Conservation (phyloP, 2,329 filamentous ascomycete genomes). For the Penicillium digitatum region DNA sequence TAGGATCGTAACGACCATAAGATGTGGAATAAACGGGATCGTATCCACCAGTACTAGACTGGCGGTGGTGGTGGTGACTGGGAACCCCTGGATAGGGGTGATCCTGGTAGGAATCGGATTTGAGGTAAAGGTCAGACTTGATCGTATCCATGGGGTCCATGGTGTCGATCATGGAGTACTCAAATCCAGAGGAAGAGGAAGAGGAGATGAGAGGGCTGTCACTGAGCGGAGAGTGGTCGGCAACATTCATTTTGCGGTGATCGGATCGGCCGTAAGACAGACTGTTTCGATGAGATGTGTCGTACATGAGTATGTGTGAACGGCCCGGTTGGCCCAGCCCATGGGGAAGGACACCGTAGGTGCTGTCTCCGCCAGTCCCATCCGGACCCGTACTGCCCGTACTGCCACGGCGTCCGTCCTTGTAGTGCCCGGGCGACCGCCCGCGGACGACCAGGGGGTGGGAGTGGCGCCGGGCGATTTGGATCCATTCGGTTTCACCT, state of each 20-base stretch:
- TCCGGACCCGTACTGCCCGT: conserved; percentile 67
- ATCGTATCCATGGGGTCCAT: conserved; percentile 41
- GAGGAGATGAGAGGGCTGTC: conserved; percentile 40
- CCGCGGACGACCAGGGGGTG: conserved; percentile 84
- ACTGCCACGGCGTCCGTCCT: conserved; percentile 65
- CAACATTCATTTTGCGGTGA: conserved; percentile 35
- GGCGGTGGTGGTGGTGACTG: conserved; percentile 24
- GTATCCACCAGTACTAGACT: conserved; percentile 28
- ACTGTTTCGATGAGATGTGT: conserved; percentile 30
- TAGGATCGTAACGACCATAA: conserved; percentile 35
- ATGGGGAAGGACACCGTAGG: conserved; percentile 28
- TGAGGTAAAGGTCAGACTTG: conserved; percentile 26
- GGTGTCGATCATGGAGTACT: conserved; percentile 38
- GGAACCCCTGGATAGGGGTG: conserved; percentile 24
- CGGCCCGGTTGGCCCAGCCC: conserved; percentile 30
- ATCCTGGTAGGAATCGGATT: conserved; percentile 35
- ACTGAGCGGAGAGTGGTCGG: conserved; percentile 38
- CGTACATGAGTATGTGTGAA: conserved; percentile 36
- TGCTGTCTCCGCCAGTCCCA: conserved; percentile 49
- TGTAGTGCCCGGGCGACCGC: conserved; percentile 75
- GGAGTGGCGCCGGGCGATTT: conserved; percentile 68
- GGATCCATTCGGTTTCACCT: conserved; percentile 58
- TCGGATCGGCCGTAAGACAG: conserved; percentile 34
- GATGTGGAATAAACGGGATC: conserved; percentile 30
- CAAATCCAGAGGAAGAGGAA: conserved; percentile 39